Base-by-base conservation (phyloP, 176 grass and related monocot genomes). In the Tillandsia leiboldiana region DNA sequence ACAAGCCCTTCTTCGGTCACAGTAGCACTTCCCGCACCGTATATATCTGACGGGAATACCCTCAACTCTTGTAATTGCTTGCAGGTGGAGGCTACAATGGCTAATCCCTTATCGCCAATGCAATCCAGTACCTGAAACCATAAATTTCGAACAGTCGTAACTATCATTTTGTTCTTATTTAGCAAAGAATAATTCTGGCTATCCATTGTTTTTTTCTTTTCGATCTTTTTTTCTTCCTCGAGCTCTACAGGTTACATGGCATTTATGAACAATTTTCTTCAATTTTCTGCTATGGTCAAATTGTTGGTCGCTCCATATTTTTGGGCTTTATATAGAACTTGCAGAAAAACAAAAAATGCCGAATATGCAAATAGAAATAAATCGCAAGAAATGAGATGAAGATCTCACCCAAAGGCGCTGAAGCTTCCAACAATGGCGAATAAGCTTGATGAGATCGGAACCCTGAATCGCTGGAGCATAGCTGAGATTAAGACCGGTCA, bases 351-450 rank as follows among this genome's bases (percentile, higher is more conserved):
- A 7, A 7, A 42, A 42, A 61, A 17, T 61, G 15, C 56, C 2
- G 1, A 18, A 22, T 20, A 61, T 61, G 51, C 72, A 27, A 78
- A 29, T 70, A 70, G 29, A 0, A 69, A 0, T 7, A 77, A 59
- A 1, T 22, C 14, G 9, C 69, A 70, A 2, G 42, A 42, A 58
- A 51, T 12, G 42, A 51, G 11, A 76, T 53, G 62, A 42, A 23
- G 14, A 91, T 53, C 82, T 96, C 74, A 96, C 91, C 91, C 87
- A 96, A 72, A 96, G 84, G 17, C 85, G 84, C 67, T 96, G 87
- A 67, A 96, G 91, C 64, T 87, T 91, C 78, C 70, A 72, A 81
- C 87, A 96, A 64, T 64, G 53, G n/a, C 73, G 63, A 63, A 96
- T 80, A 73, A 96, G 54, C 70, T 79, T 84, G 62, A 76, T 78